phyloP scores from a whole-genome alignment of 1,284 basidiomycete species.

The Ustilago trichophora region DNA sequence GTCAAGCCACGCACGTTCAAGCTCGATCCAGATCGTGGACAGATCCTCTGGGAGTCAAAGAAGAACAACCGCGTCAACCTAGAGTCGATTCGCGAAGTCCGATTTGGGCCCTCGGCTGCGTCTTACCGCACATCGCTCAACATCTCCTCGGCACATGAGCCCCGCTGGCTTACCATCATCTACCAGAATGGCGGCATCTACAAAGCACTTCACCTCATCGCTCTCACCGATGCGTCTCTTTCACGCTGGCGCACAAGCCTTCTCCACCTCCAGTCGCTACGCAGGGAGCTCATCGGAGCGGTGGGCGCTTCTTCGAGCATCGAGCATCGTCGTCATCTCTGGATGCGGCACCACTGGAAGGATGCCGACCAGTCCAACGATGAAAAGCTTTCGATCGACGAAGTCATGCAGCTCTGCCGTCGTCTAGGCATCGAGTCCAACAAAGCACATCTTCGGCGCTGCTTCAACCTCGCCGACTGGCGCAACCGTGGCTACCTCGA shows the following conservation, averaged over 20 bases:
- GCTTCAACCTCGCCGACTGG: constrained; percentile 81
- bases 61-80: constrained; percentile 80
- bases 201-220: constrained; percentile 91
- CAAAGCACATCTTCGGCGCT: constrained; percentile 72
- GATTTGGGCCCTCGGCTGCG: constrained; percentile 78
- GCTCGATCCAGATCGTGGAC: constrained; percentile 80
- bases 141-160: constrained; percentile 67
- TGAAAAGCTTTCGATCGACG: constrained; percentile 76
- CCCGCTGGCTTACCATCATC: constrained; percentile 79
- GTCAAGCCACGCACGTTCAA: constrained; percentile 79
- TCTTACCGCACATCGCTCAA: constrained; percentile 82
- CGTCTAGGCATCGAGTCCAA: constrained; percentile 78
- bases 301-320: constrained; percentile 52
- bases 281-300: constrained; percentile 51
- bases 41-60: constrained; percentile 84
- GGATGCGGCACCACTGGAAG: constrained; percentile 85
- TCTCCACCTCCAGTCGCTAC: constrained; percentile 66
- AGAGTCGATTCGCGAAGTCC: constrained; percentile 89
- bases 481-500: constrained; percentile 77
- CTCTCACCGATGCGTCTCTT: constrained; percentile 77
- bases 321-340: constrained; percentile 77
- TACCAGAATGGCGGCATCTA: constrained; percentile 81
- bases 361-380: constrained; percentile 74
- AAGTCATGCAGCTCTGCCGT: constrained; percentile 79
- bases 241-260: constrained; percentile 70